Conservation (phyloP, 2,329 filamentous ascomycete species). For the Chaetomiaceae sp. region DNA sequence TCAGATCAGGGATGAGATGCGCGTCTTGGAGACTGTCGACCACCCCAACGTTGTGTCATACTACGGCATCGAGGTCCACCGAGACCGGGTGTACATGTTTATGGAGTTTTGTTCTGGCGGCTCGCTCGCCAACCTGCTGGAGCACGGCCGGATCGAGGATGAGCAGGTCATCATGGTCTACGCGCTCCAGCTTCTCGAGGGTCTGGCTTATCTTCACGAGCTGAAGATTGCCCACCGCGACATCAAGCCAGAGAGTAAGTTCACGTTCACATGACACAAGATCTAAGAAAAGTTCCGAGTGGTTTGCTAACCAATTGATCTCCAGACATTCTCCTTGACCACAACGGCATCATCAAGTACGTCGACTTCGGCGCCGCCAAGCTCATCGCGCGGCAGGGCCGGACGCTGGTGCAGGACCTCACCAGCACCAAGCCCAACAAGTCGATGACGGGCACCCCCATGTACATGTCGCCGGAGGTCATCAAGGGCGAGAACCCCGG, state of each 20-base stretch:
- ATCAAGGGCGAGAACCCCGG: constrained; percentile 84
- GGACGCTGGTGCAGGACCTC: constrained; percentile 68
- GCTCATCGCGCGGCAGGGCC: constrained; percentile 88
- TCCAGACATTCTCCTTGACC: constrained; percentile 88
- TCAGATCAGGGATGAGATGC: constrained; percentile 96
- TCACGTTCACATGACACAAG: background rate
- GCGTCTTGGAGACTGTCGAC: constrained; percentile 87
- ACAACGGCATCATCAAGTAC: constrained; percentile 98
- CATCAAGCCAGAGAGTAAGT: constrained; percentile 93
- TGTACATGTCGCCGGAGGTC: constrained; percentile 99
- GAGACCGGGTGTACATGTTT: constrained; percentile 99
- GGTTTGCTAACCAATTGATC: background rate
- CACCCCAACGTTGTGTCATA: constrained; percentile 98
- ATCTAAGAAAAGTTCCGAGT: too few species aligned
- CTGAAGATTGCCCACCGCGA: constrained; percentile 90
- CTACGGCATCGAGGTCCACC: constrained; percentile 94
- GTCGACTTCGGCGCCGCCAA: constrained; percentile 98
- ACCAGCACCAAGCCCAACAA: constrained; percentile 65
- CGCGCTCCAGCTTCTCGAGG: constrained; percentile 87
- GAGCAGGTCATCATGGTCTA: constrained; percentile 98
- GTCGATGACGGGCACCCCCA: constrained; percentile 95
- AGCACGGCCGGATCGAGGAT: constrained; percentile 95
- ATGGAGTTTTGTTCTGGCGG: constrained; percentile 99
- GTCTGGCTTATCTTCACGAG: constrained; percentile 88
- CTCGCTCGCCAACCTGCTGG: constrained; percentile 80